These are phyloP conservation scores for Fusarium sp. DNA, from an alignment of 2,329 filamentous ascomycete species.

Conservation along the genomic window DNA sequence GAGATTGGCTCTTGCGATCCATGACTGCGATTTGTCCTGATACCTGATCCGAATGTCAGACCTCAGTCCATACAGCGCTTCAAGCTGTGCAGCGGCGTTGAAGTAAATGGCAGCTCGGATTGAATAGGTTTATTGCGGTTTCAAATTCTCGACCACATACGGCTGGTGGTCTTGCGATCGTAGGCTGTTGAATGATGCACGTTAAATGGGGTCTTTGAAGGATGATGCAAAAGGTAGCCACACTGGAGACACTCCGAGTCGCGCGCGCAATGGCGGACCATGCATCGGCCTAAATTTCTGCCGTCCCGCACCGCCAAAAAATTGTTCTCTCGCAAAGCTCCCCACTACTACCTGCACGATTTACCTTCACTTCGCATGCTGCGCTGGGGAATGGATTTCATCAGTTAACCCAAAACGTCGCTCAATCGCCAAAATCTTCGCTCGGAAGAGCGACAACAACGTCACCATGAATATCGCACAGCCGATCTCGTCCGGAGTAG, in stretches of 20 bases:
- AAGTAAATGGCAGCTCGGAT: neutral
- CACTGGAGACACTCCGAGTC: slow-evolving; percentile 25
- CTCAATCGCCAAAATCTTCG: slow-evolving; percentile 41
- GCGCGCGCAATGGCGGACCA: slow-evolving; percentile 24
- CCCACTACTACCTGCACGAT: slow-evolving; percentile 44
- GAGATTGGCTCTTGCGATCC: slow-evolving; percentile 66
- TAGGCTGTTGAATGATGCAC: neutral
- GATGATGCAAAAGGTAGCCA: slow-evolving; percentile 33
- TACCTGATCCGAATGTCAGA: neutral
- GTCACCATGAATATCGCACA: slow-evolving; percentile 78
- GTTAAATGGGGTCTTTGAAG: slow-evolving; percentile 12
- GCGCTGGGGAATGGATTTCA: slow-evolving; percentile 43
- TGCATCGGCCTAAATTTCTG: slow-evolving; percentile 55
- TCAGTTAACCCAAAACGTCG: slow-evolving; percentile 44
- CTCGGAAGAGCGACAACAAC: slow-evolving; percentile 35
- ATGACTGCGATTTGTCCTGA: slow-evolving; percentile 51
- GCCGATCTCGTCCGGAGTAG: slow-evolving; percentile 85
- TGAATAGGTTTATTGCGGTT: neutral
- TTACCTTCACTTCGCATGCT: slow-evolving; percentile 38
- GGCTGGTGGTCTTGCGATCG: neutral
- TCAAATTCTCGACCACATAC: neutral
- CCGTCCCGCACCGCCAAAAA: slow-evolving; percentile 62
- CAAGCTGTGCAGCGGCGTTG: neutral
- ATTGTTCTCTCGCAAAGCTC: slow-evolving; percentile 48
- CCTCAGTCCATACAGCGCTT: neutral